These are phyloP conservation scores for Raffaelea ambrosiae DNA, from an alignment of 2,329 filamentous ascomycete species.

Conservation along the genomic window DNA sequence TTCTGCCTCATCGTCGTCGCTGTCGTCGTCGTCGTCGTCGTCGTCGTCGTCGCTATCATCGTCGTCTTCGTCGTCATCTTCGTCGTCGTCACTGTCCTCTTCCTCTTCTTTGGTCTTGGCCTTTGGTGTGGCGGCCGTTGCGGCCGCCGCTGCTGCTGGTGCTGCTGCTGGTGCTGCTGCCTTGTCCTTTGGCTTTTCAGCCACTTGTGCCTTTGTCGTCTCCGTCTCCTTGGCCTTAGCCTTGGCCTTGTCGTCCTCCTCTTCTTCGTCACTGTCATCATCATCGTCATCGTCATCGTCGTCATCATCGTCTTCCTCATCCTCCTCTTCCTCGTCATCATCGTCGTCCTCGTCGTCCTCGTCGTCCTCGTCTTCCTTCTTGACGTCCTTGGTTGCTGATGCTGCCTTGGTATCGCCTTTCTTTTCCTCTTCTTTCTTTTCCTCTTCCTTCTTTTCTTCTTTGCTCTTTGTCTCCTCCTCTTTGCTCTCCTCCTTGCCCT, in stretches of 20 bases:
- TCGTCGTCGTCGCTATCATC: not conserved
- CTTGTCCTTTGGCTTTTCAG: too few relatives aligned
- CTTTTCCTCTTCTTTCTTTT: not conserved
- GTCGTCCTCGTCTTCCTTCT: constrained; percentile 4
- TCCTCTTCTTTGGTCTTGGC: constrained; percentile 1
- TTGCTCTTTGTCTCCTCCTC: constrained; percentile 2
- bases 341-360: constrained; percentile 2
- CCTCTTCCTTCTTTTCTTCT: not conserved
- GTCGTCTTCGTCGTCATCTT: constrained; percentile 9
- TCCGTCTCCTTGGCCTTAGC: not conserved
- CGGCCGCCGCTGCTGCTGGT: too few relatives aligned
- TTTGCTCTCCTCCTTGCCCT: constrained; percentile 29
- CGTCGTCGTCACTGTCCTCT: constrained; percentile 6
- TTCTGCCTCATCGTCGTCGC: constrained; percentile 1
- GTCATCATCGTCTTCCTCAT: not conserved
- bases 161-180: too few relatives aligned
- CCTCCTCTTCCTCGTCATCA: not conserved
- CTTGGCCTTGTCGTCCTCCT: not conserved
- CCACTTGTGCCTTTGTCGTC: constrained; percentile 4
- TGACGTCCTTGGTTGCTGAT: constrained; percentile 13
- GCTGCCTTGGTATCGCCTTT: constrained; percentile 1
- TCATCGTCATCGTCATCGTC: not conserved
- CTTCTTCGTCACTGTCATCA: not conserved
- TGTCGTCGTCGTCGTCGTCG: not conserved
- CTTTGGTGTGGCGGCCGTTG: constrained; percentile 2